Conservation (phyloP, 1,284 basidiomycete species). For the Cystobasidiaceae sp. region DNA sequence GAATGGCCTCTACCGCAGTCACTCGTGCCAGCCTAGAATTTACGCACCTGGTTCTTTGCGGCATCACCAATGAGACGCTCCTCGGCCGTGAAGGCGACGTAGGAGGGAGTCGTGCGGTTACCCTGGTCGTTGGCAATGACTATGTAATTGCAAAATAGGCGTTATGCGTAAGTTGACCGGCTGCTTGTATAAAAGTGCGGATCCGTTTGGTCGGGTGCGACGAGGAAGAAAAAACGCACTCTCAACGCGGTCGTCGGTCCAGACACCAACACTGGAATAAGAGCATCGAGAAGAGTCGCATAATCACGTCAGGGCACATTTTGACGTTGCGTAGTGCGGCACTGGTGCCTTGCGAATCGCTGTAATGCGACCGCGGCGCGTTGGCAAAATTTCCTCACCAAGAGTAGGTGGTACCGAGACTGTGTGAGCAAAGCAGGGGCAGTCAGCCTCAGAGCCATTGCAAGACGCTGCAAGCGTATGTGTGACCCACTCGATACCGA, state of each 20-base stretch:
- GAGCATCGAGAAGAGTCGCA: conserved; percentile 25
- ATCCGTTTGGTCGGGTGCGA: conserved; percentile 47
- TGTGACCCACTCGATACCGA: conserved; percentile 29
- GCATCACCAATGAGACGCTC: conserved; percentile 97
- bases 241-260: conserved; percentile 98
- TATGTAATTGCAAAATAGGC: neutral
- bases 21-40: too few species aligned
- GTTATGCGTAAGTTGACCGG: too few species aligned
- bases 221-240: conserved; percentile 57
- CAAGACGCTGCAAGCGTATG: neutral
- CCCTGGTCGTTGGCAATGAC: conserved; percentile 60
- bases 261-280: conserved; percentile 74
- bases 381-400: conserved; percentile 23
- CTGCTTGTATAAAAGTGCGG: too few species aligned
- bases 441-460: neutral
- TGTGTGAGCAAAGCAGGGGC: neutral
- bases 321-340: neutral
- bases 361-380: neutral
- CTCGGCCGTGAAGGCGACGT: conserved; percentile 87
- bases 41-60: conserved; percentile 45
- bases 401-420: conserved; percentile 40
- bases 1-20: neutral
- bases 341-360: neutral
- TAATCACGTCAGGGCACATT: neutral
- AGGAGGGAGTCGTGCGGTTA: conserved; percentile 81